Percentiles rank a stretch among this genome's conserved stretches.
phyloP scores from a whole-genome alignment of 169 alveolate genomes.

The Plasmodium relictum region DNA sequence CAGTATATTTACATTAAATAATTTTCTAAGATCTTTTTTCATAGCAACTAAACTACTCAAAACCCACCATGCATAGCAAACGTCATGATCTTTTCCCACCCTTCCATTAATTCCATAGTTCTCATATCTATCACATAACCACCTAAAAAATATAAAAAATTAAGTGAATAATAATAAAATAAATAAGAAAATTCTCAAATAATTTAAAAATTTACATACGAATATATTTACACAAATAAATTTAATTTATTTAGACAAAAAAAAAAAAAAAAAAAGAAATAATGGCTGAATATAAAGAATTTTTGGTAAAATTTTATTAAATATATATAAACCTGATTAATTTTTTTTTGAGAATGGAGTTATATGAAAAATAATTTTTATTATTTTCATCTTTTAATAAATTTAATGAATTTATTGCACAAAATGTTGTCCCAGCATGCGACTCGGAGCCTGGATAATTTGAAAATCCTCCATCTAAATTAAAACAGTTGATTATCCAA shows the following conservation, averaged over 20 bases:
- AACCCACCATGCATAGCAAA: constrained; percentile 86
- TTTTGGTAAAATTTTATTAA: neutral
- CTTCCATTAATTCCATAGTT: constrained; percentile 82
- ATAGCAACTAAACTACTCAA: constrained; percentile 77
- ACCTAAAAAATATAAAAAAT: constrained; percentile 21
- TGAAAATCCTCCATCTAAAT: constrained; percentile 84
- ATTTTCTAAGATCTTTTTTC: constrained; percentile 19
- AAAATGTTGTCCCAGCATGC: constrained; percentile 85
- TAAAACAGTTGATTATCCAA: constrained; percentile 77
- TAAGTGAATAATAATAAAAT: neutral
- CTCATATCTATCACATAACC: constrained; percentile 72
- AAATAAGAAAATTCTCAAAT: neutral
- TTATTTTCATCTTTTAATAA: constrained; percentile 10
- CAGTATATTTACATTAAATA: constrained; percentile 47
- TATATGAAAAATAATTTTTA: constrained; percentile 14
- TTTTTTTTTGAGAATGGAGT: neutral
- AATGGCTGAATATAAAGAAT: too few species aligned
- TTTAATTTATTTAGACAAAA: too few species aligned
- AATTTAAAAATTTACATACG: neutral
- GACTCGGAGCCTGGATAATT: constrained; percentile 78
- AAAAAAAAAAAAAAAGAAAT: too few species aligned
- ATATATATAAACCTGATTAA: constrained; percentile 10
- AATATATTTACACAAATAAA: neutral
- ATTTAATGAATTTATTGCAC: constrained; percentile 75
- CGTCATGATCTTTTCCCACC: constrained; percentile 82